A percentile compares a stretch with the other conserved stretches of the same genome.
Conservation (phyloP, 2,329 filamentous ascomycete species). For the Venturia effusa region DNA sequence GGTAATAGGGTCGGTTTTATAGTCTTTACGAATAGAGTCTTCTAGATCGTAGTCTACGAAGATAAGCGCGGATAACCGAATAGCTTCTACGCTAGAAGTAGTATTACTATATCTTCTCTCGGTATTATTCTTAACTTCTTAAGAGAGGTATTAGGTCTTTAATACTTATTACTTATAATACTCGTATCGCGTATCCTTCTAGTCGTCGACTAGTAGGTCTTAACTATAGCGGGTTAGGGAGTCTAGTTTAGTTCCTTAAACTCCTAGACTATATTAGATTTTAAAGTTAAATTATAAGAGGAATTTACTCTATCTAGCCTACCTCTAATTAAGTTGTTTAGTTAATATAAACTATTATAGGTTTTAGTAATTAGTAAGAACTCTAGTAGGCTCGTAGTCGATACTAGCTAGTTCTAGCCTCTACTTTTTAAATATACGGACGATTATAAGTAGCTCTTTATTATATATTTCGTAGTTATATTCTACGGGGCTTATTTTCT, state of each 20-base stretch:
- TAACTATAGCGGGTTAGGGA: neutral
- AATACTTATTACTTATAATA: neutral
- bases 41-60: neutral
- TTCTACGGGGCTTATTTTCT: conserved; percentile 15
- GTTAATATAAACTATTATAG: conserved; percentile 22
- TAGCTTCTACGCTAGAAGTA: neutral
- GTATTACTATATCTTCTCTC: neutral
- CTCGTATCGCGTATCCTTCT: neutral
- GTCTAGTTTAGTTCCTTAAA: neutral
- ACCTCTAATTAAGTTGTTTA: conserved; percentile 18
- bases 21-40: neutral
- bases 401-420: conserved; percentile 15
- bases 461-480: no score
- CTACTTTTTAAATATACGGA: conserved; percentile 19
- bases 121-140: neutral
- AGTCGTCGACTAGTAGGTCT: neutral
- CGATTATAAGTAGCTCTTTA: conserved; percentile 24
- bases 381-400: neutral
- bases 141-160: neutral
- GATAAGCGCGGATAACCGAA: neutral
- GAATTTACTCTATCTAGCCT: neutral
- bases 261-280: neutral
- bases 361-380: conserved; percentile 20
- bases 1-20: neutral
- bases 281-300: neutral